These are phyloP conservation scores for Prunus salicina DNA, from an alignment of 306 rosid genomes.

Conservation along the genomic window DNA sequence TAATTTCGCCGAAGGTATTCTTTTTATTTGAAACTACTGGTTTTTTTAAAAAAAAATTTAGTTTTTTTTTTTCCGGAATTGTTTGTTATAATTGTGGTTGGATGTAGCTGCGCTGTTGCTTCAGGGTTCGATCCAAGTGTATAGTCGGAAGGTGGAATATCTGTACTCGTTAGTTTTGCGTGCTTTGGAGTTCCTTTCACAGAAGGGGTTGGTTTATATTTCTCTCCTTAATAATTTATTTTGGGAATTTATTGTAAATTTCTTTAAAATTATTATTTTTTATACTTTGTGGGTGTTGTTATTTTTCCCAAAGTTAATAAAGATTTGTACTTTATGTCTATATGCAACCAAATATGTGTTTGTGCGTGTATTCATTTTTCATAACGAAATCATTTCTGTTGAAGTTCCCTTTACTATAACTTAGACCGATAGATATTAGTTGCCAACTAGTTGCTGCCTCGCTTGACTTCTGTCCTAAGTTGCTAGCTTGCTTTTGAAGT, in stretches of 20 bases:
- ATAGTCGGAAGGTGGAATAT: constrained; percentile 91
- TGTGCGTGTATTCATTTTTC: neutral
- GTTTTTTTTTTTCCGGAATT: constrained; percentile 2
- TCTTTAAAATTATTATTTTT: neutral
- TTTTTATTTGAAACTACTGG: neutral
- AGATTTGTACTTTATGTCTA: constrained; percentile 11
- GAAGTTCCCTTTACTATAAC: neutral
- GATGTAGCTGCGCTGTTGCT: constrained; percentile 89
- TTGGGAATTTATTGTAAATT: neutral
- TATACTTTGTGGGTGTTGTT: neutral
- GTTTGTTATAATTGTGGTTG: constrained; percentile 10
- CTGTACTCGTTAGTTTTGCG: constrained; percentile 82
- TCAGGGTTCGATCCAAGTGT: constrained; percentile 96
- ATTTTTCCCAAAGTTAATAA: neutral
- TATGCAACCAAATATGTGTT: neutral
- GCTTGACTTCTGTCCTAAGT: neutral
- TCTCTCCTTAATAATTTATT: neutral
- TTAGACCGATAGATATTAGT: neutral
- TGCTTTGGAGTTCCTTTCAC: constrained; percentile 90
- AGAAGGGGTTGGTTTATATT: constrained; percentile 62
- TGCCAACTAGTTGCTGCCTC: neutral
- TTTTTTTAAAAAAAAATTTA: neutral
- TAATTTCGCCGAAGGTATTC: constrained; percentile 88
- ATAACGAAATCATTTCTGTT: neutral
- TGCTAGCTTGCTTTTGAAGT: neutral